Evolutionary conservation across 2,329 filamentous ascomycete genomes (phyloP), one percentile per base, ranked within the genome.

Genomic region (Sclerotinia spermophila): DNA sequence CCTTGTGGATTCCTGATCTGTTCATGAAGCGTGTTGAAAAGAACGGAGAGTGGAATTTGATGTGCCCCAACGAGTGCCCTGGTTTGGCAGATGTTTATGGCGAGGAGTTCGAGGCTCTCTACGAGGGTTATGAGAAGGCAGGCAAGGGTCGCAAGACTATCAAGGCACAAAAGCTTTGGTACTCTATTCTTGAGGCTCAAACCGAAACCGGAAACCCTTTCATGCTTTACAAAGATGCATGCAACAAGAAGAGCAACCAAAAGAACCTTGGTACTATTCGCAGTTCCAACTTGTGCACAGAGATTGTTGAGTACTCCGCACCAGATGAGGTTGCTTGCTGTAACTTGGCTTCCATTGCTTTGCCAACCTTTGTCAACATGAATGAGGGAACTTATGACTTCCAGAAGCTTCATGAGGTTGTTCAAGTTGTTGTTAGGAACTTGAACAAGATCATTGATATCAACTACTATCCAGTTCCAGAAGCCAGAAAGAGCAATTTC

Each of bases 11-110:
- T 71, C 94, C 96, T 24, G 96, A 99, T 85, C 88, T 99, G 60
- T 99, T 99, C 89, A 99, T 99, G 96, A 97, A 97, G 87, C 94
- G 96, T 81, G 95, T 99, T 70, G 94, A 99, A 84, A 90, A 93
- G 86, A 99, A 99, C 81, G 91, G 89, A 71, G 92, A 96, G 72
- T 99, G 96, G 96, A 98, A 96, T 27, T 86, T 99, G 58, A 97
- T 99, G 91, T 99, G 96, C 82, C 96, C 96, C 74, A 96, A 96
- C 79, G 96, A 99, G 83, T 96, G 93, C 79, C 92, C 95, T 71
- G 96, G 95, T 71, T 88, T 99, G 74, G 94, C 96, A 71, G 96
- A 99, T 82, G 93, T 96, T 79, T 98, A 98, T 78, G 96, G 96
- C 73, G 96, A 98, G 0, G 95, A 98, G 83, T 99, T 98, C 74